Evolutionary conservation across 345 rosid genomes (phyloP), one percentile per base, ranked within the genome.

Genomic region (Eucalyptus pauciflora): DNA sequence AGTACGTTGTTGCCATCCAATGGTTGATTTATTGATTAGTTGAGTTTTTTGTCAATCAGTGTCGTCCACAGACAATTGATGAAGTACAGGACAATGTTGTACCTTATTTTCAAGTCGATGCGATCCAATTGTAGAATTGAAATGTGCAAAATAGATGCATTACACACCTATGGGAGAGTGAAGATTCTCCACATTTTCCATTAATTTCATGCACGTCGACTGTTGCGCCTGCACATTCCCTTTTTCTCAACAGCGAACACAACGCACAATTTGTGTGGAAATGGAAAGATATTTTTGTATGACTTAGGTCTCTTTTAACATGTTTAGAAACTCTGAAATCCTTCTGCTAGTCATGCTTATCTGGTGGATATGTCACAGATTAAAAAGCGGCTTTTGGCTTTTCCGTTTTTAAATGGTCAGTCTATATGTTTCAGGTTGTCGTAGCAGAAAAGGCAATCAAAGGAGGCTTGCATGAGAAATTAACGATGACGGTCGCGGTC

Each of bases 401-500:
- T 43, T 43, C 50, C 15, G 24, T 1, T 79, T 52, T 58, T 71
- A 37, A 69, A 52, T 81, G 18, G 25, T 15, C 31, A 48, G 8
- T 58, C 90, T 81, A 25, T 60, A 37, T 86, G 56, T 87, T 87
- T 86, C 93, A 95, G 99, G 90, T 96, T 67, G 98, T 97, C 87
- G 94, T 94, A 51, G 95, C 99, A 1, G 96, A 96, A 93, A 96
- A 94, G 93, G 99, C 96, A 86, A 92, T 88, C 90, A 96, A 94
- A 90, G 95, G 97, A 2, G 97, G 98, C 85, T 91, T 97, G 93
- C 97, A 96, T 51, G 99, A 97, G 92, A 96, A 96, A 93, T 93
- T 97, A 86, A 96, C 93, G 12, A 97, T 95, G 99, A 94, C 94
- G 2, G 99, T 97, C 25, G 98, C 99, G 3, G 99, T 97, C 88